Evolutionary conservation across 106 monocot species (phyloP), one percentile per base, ranked within the genome.

Genomic region (Triglochin maritima): DNA sequence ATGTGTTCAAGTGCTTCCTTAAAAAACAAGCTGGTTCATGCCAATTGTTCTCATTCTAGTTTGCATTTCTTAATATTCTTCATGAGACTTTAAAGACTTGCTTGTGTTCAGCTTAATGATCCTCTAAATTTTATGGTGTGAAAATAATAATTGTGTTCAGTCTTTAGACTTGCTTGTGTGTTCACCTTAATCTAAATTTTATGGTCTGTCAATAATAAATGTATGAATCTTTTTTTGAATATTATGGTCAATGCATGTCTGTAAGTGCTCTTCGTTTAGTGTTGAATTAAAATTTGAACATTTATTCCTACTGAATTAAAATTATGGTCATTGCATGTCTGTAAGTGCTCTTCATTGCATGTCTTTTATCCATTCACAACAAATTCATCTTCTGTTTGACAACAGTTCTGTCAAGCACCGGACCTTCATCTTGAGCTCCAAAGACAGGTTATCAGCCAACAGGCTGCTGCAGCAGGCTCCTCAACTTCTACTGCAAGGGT

Each of bases 401-500:
- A 15, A 15, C 49, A 64, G 65, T 66, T 74, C 57, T 63, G 65
- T 58, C 65, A 66, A 44, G 63, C 74, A 49, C 74, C 74, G 4
- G 74, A 74, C 15, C 65, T 74, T 50, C 74, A 74, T 55, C 4
- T 66, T 5, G 74, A 66, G 29, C 7, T 74, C 9, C 74, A 74
- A 58, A 65, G 66, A 42, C 74, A 74, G 46, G 65, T 57, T 5
- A 49, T 56, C 48, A 57, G 48, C 46, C 74, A 74, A 66, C 74
- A 57, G 54, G 74, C 64, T 57, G 56, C 66, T 2, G 44, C 66
- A 57, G 44, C 45, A n/a, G 53, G 64, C 47, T 11, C 65, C 17
- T 66, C 74, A 10, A 56, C 57, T 66, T 74, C 74, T 57, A 74
- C 52, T 41, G 14, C 64, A 57, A 74, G 66, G 66, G 74, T 74